These are phyloP conservation scores for Conringia planisiliqua DNA, from an alignment of 345 rosid species.

Conservation along the genomic window DNA sequence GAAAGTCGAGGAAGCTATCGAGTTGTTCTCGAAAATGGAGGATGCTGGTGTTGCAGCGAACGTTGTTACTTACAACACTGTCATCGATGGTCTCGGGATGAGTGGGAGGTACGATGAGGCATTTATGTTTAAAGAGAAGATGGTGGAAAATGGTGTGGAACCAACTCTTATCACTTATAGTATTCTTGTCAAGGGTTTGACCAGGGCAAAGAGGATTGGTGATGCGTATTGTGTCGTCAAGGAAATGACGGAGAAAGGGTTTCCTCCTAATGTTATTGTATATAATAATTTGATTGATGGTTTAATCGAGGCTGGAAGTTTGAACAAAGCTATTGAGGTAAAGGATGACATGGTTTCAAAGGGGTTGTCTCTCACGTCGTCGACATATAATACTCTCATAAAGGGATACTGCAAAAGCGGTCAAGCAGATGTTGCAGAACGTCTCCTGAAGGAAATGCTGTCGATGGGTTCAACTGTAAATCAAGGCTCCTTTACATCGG, in stretches of 20 bases:
- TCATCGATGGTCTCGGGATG: conserved; percentile 75
- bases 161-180: conserved; percentile 61
- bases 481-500: conserved; percentile 56
- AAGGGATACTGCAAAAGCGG: conserved; percentile 53
- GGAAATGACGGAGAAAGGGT: conserved; percentile 58
- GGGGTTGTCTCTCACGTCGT: conserved; percentile 59
- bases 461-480: conserved; percentile 44
- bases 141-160: conserved; percentile 46
- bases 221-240: conserved; percentile 50
- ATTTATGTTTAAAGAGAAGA: conserved; percentile 51
- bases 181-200: conserved; percentile 64
- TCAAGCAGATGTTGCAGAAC: conserved; percentile 50
- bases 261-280: conserved; percentile 57
- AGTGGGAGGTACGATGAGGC: conserved; percentile 58
- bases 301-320: conserved; percentile 52
- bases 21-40: conserved; percentile 54
- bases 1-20: conserved; percentile 48
- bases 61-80: conserved; percentile 60
- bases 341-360: conserved; percentile 59
- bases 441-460: conserved; percentile 59
- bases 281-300: conserved; percentile 72
- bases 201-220: conserved; percentile 56
- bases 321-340: conserved; percentile 49
- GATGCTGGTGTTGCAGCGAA: conserved; percentile 52
- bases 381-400: conserved; percentile 67